phyloP scores from a whole-genome alignment of 1,139 yeast genomes.

The Magnusiomyces paraingens region DNA sequence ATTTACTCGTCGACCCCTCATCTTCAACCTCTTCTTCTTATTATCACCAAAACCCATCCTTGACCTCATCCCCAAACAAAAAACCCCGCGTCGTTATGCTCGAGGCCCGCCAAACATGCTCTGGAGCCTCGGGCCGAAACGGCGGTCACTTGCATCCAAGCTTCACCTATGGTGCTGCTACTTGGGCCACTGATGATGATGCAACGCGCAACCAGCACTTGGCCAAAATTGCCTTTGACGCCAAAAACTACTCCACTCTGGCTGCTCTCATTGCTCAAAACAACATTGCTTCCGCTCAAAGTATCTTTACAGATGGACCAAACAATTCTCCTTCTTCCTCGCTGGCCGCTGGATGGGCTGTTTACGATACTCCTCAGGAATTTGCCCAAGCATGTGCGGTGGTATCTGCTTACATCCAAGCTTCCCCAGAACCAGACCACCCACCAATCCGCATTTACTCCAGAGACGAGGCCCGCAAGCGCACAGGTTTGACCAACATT shows the following conservation, averaged over 20 bases:
- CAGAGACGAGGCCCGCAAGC: slow-evolving; percentile 18
- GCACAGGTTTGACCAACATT: slow-evolving; percentile 18
- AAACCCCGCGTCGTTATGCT: slow-evolving; percentile 29
- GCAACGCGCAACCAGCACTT: slow-evolving; percentile 21
- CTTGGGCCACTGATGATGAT: slow-evolving; percentile 29
- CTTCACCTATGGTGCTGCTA: slow-evolving; percentile 26
- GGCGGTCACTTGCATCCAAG: slow-evolving; percentile 45
- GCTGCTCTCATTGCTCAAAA: slow-evolving; percentile 27
- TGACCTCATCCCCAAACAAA: not conserved
- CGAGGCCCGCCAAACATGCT: slow-evolving; percentile 40
- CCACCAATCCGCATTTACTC: slow-evolving; percentile 12
- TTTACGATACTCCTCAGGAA: slow-evolving; percentile 20
- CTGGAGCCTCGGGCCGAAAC: slow-evolving; percentile 46
- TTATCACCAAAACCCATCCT: not conserved
- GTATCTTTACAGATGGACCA: slow-evolving; percentile 4
- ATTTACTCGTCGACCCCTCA: slow-evolving; percentile 23
- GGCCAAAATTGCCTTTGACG: slow-evolving; percentile 20
- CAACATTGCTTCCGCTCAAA: slow-evolving; percentile 26
- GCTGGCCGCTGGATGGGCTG: slow-evolving; percentile 33
- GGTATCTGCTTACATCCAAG: not conserved
- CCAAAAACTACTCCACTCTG: slow-evolving; percentile 22
- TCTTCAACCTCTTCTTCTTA: not conserved
- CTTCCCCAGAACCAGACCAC: slow-evolving; percentile 5
- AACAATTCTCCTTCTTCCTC: slow-evolving; percentile 13
- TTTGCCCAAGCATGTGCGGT: slow-evolving; percentile 18